phyloP scores from a whole-genome alignment of 2,329 filamentous ascomycete genomes.

The Simplicillium aogashimaense region DNA sequence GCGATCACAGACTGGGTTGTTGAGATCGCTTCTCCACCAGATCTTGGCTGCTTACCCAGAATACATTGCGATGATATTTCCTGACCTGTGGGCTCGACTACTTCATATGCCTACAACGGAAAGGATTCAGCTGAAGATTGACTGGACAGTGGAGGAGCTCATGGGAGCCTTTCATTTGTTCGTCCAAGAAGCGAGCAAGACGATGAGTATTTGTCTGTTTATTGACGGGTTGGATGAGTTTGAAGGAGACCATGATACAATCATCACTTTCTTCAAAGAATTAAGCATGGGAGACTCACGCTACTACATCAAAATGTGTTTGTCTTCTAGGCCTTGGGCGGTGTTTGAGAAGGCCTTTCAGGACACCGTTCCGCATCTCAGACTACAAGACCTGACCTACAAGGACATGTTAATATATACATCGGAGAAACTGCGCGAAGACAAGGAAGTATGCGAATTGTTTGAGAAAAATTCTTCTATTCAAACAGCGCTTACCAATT shows the following conservation, averaged over 20 bases:
- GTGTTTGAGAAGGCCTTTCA: slow-evolving; percentile 16
- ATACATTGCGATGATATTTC: slow-evolving; percentile 15
- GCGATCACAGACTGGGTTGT: slow-evolving; percentile 23
- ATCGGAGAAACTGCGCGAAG: slow-evolving; percentile 10
- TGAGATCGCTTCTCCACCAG: slow-evolving; percentile 26
- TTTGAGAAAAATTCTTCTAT: slow-evolving; percentile 5
- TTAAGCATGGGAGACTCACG: slow-evolving; percentile 9
- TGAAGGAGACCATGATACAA: slow-evolving; percentile 16
- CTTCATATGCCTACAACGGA: slow-evolving; percentile 18
- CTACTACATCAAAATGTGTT: slow-evolving; percentile 17
- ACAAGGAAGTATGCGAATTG: slow-evolving; percentile 7
- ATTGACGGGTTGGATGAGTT: slow-evolving; percentile 24
- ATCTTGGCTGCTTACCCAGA: slow-evolving; percentile 15
- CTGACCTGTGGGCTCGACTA: slow-evolving; percentile 17
- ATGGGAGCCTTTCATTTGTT: slow-evolving; percentile 13
- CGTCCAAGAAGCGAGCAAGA: slow-evolving; percentile 10
- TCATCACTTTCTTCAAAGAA: slow-evolving; percentile 18
- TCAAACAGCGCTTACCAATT: slow-evolving; percentile 6
- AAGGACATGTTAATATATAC: slow-evolving; percentile 17
- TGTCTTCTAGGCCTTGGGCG: slow-evolving; percentile 20
- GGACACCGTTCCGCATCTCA: slow-evolving; percentile 13
- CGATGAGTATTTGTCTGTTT: slow-evolving; percentile 16
- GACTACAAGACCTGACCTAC: slow-evolving; percentile 15
- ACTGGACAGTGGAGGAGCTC: slow-evolving; percentile 21
- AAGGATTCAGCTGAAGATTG: slow-evolving; percentile 15